phyloP scores from a whole-genome alignment of 2,329 filamentous ascomycete species.

The Thelonectria blattea region DNA sequence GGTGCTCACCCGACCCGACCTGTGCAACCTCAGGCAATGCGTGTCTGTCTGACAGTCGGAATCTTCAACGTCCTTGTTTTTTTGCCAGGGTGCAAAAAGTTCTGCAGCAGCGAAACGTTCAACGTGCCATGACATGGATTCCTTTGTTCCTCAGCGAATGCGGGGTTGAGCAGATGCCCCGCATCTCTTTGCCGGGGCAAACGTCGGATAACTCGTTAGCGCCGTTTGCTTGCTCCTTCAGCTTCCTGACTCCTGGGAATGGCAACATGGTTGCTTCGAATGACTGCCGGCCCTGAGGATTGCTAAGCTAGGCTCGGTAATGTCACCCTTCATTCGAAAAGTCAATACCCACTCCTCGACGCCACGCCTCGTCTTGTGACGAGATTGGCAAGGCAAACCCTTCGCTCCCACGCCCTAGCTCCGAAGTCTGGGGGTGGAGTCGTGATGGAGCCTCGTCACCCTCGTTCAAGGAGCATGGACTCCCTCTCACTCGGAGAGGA shows the following conservation, averaged over 20 bases:
- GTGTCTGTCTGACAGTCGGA: too few relatives aligned
- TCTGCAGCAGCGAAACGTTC: background rate
- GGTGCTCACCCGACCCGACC: too few relatives aligned
- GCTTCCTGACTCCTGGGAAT: background rate
- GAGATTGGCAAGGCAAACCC: constrained; percentile 11
- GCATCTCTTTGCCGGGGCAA: constrained; percentile 13
- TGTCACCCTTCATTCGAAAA: background rate
- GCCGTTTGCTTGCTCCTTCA: background rate
- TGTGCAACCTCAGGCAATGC: too few relatives aligned
- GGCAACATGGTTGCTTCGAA: background rate
- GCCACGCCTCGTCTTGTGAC: constrained; percentile 11
- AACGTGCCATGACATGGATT: background rate
- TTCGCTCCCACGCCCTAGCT: constrained; percentile 2
- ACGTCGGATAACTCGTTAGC: constrained; percentile 8
- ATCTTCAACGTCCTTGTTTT: too few relatives aligned
- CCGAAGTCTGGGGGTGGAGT: constrained; percentile 14
- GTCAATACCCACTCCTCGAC: background rate
- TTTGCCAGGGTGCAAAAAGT: background rate
- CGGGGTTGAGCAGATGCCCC: constrained; percentile 9
- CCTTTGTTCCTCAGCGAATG: background rate
- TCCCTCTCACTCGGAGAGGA: too few relatives aligned
- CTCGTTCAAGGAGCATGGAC: constrained; percentile 4
- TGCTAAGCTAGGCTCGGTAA: background rate
- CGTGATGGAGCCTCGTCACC: background rate
- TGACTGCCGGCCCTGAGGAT: background rate